Percentiles rank a stretch among this genome's conserved stretches.
Evolutionary conservation across 495 filamentous ascomycete genomes (phyloP).

Genomic region (Clohesyomyces aquaticus): DNA sequence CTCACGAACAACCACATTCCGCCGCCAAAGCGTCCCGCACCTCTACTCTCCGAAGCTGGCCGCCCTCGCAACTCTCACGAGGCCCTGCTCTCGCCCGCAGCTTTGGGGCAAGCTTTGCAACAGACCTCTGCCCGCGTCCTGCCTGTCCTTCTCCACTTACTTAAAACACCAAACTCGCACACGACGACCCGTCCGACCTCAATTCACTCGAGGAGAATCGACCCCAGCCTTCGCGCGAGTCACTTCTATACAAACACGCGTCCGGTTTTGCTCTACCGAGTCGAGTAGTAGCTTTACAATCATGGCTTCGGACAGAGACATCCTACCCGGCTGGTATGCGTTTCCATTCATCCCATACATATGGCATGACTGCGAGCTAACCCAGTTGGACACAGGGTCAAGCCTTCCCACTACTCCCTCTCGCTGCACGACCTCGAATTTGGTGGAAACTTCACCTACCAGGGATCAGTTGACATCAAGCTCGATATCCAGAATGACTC

Average conservation of each 20-base stretch:
- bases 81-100: constrained; percentile 32
- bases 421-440: constrained; percentile 79
- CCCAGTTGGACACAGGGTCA: constrained; percentile 56
- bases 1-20: constrained; percentile 7
- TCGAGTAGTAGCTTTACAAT: constrained; percentile 16
- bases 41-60: constrained; percentile 31
- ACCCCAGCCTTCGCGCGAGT: neutral
- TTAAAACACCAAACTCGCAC: neutral
- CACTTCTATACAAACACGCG: constrained; percentile 9
- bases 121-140: constrained; percentile 4
- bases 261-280: constrained; percentile 24
- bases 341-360: neutral
- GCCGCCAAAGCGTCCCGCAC: neutral
- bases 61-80: constrained; percentile 14
- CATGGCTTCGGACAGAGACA: constrained; percentile 40
- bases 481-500: constrained; percentile 58
- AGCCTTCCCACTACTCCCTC: constrained; percentile 83
- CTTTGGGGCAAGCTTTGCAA: constrained; percentile 17
- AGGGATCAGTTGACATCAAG: constrained; percentile 72
- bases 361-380: constrained; percentile 18
- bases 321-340: constrained; percentile 36
- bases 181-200: neutral
- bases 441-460: constrained; percentile 73
- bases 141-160: constrained; percentile 3
- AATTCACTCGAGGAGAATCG: neutral